Evolutionary conservation across 495 filamentous ascomycete genomes (phyloP).

Genomic region (Penicillium tannophilum): DNA sequence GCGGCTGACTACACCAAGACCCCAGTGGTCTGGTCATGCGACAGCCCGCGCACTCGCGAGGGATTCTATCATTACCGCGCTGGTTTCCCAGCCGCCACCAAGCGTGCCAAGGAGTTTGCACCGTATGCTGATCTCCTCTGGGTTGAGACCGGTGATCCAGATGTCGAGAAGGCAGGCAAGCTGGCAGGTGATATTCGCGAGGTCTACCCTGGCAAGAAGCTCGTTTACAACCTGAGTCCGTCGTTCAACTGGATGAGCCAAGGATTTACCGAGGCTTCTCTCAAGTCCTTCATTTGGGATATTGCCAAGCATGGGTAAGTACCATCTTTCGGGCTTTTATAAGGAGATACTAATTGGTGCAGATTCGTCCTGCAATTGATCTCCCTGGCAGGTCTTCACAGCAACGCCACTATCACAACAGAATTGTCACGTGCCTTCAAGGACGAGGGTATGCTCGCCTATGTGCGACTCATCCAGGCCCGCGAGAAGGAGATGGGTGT

Average conservation of each 20-base stretch:
- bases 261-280: conserved; percentile 76
- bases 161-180: conserved; percentile 69
- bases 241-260: conserved; percentile 99
- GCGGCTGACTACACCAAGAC: conserved; percentile 64
- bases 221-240: conserved; percentile 94
- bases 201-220: conserved; percentile 70
- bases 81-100: conserved; percentile 85
- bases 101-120: conserved; percentile 86
- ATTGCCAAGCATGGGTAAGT: conserved; percentile 78
- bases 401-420: conserved; percentile 81
- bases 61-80: conserved; percentile 95
- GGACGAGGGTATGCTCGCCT: conserved; percentile 90
- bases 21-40: conserved; percentile 83
- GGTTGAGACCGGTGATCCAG: conserved; percentile 92
- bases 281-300: conserved; percentile 94
- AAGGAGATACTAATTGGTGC: conserved; percentile 13
- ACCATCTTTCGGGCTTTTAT: too few species aligned
- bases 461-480: conserved; percentile 85
- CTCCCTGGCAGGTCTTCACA: conserved; percentile 87
- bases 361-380: conserved; percentile 91
- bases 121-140: conserved; percentile 95
- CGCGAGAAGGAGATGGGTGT: conserved; percentile 91
- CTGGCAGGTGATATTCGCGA: conserved; percentile 76
- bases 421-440: conserved; percentile 84
- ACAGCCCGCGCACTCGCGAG: conserved; percentile 90